These are phyloP conservation scores for Phytophthora multivora DNA, from an alignment of 352 stramenopile species.

Conservation along the genomic window DNA sequence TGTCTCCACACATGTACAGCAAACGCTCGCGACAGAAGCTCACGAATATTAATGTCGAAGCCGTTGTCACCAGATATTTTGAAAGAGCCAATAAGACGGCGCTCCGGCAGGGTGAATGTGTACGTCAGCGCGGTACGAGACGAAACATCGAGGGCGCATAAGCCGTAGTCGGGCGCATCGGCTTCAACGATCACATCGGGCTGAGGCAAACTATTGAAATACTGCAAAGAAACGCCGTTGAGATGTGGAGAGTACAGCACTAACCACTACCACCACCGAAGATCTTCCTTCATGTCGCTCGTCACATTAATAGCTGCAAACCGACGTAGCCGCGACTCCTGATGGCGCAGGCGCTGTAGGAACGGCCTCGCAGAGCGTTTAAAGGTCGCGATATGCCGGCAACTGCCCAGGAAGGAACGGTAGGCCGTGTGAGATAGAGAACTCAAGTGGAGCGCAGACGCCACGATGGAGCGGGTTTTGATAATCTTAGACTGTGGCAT, in stretches of 20 bases:
- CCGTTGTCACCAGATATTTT: not conserved
- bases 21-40: slow-evolving; percentile 11
- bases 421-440: not conserved
- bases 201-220: not conserved
- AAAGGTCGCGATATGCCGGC: slow-evolving; percentile 3
- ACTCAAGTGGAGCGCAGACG: not conserved
- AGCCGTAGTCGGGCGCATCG: slow-evolving; percentile 6
- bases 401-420: not conserved
- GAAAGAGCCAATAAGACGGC: not conserved
- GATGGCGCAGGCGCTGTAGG: slow-evolving; percentile 3
- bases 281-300: not conserved
- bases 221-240: slow-evolving; percentile 14
- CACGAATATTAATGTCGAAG: slow-evolving; percentile 34
- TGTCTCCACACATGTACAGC: not conserved
- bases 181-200: not conserved
- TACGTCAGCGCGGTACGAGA: not conserved
- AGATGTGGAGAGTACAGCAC: slow-evolving; percentile 1
- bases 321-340: not conserved
- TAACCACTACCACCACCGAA: slow-evolving; percentile 23
- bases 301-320: not conserved
- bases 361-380: slow-evolving; percentile 5
- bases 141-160: slow-evolving; percentile 1
- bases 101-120: not conserved
- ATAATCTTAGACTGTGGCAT: not conserved
- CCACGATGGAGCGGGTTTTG: not conserved